Evolutionary conservation across 139 green algal species (phyloP), one percentile per base, ranked within the genome.

Genomic region (Auxenochlorella pyrenoidosa): DNA sequence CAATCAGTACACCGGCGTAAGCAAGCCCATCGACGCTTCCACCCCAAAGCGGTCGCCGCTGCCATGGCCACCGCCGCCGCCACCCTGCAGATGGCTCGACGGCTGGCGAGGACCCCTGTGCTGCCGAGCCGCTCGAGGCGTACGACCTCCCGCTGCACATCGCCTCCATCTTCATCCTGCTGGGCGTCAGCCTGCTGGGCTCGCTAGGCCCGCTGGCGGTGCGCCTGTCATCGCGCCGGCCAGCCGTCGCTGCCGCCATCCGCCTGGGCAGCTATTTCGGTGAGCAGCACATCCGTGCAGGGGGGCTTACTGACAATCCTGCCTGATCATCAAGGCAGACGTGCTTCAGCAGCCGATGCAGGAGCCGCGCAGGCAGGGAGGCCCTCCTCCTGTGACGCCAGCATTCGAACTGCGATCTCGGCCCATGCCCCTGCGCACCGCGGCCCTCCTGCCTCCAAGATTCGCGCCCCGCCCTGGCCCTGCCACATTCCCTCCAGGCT

Each of bases 121-220:
- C 83, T 2, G 41, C 36, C 0, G 83, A 70, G 47, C 47, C 58
- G 3, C 34, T 88, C 5, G 26, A 51, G 1, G 13, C 58, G 38
- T 88, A 88, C 30, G 58, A 88, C 73, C 54, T 88, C 54, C 38
- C 58, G 2, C 63, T 89, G 2, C 85, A 85, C 65, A 82, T 89
- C 36, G 85, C 65, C 34, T 78, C 85, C 1, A 66, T 86, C 12
- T 89, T 89, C 77, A 89, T 89, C 47, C 76, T 89, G 47, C 65
- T 89, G 65, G 85, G 32, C 1, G 85, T 85, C 26, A 80, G 59
- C 22, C 44, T 85, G 19, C 44, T 75, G 44, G 85, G 85, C 26
- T 66, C 85, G 5, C 68, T 89, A 26, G 41, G 22, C 0, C 85
- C 85, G 4, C 24, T 89, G 1, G 63, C 34, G 34, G 19, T 89